Percentiles rank a stretch among this genome's conserved stretches.
Conservation (phyloP, 2,329 filamentous ascomycete genomes). For the Botrytis sinoallii region DNA sequence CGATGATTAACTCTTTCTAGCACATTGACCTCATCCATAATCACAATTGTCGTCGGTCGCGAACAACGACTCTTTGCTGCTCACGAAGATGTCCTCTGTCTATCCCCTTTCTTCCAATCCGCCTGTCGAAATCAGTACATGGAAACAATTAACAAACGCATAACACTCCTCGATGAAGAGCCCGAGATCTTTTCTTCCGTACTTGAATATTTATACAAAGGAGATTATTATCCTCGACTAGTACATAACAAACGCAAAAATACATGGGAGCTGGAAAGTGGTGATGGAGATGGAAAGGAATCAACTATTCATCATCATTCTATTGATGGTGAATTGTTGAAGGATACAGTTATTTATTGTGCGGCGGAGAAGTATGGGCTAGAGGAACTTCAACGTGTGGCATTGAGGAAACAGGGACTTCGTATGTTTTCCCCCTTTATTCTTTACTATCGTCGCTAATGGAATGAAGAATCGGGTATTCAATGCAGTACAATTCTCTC, state of each 20-base stretch:
- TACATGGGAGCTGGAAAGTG: constrained; percentile 76
- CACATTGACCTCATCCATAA: constrained; percentile 62
- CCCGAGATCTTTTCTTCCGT: constrained; percentile 89
- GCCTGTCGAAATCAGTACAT: constrained; percentile 62
- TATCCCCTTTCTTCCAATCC: constrained; percentile 74
- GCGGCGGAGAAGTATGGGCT: constrained; percentile 81
- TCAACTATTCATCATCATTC: constrained; percentile 67
- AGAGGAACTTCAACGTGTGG: constrained; percentile 78
- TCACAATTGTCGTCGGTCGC: constrained; percentile 76
- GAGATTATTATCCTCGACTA: constrained; percentile 84
- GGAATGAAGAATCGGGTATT: constrained; percentile 71
- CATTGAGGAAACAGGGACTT: constrained; percentile 84
- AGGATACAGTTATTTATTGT: constrained; percentile 90
- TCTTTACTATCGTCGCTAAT: constrained; percentile 49
- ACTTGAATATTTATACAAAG: constrained; percentile 80
- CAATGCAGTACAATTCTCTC: constrained; percentile 84
- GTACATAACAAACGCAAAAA: constrained; percentile 77
- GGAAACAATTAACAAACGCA: constrained; percentile 61
- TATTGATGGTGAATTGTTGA: constrained; percentile 67
- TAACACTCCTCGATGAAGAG: constrained; percentile 79
- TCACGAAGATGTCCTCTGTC: constrained; percentile 78
- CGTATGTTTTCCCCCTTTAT: constrained; percentile 49
- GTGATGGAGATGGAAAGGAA: constrained; percentile 58
- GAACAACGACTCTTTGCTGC: constrained; percentile 87
- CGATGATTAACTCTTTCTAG: constrained; percentile 39